Evolutionary conservation across 768 basidiomycete species (phyloP).

Genomic region (Sporobolomyces roseus): DNA sequence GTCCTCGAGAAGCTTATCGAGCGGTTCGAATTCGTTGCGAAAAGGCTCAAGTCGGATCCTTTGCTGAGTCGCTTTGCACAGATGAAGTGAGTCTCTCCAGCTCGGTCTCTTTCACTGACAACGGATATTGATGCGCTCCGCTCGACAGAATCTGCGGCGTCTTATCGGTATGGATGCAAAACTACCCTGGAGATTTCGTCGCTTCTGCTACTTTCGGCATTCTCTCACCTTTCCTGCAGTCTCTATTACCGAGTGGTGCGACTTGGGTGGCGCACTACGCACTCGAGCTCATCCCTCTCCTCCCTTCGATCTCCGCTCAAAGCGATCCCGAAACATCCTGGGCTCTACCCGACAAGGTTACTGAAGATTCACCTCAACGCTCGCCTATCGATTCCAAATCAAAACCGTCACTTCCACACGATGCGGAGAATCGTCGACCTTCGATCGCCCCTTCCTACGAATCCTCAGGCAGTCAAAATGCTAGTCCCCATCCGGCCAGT

Average conservation of each 20-base stretch:
- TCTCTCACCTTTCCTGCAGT: slow-evolving; percentile 36
- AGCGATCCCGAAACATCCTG: slow-evolving; percentile 38
- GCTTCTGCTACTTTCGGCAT: slow-evolving; percentile 25
- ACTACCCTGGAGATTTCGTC: slow-evolving; percentile 44
- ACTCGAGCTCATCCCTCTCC: slow-evolving; percentile 41
- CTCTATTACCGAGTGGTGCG: slow-evolving; percentile 31
- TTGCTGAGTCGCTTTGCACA: slow-evolving; percentile 43
- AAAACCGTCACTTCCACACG: too few relatives aligned
- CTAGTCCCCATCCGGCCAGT: too few relatives aligned
- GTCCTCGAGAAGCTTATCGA: slow-evolving; percentile 42
- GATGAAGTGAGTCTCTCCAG: slow-evolving; percentile 38
- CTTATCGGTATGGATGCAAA: slow-evolving; percentile 41
- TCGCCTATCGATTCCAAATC: neutral
- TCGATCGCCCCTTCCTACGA: slow-evolving; percentile 33
- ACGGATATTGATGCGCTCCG: neutral
- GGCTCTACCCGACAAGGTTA: slow-evolving; percentile 41
- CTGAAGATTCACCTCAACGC: neutral
- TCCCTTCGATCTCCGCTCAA: slow-evolving; percentile 5
- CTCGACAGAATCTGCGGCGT: slow-evolving; percentile 40
- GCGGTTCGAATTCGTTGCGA: slow-evolving; percentile 39
- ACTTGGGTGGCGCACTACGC: slow-evolving; percentile 45
- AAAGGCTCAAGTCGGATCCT: slow-evolving; percentile 34
- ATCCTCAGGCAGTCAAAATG: slow-evolving; percentile 9
- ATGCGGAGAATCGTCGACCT: neutral
- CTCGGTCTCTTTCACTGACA: neutral